Conservation (phyloP, 225 moss, liverwort and hornwort genomes). For the Sphagnum tenellum region DNA sequence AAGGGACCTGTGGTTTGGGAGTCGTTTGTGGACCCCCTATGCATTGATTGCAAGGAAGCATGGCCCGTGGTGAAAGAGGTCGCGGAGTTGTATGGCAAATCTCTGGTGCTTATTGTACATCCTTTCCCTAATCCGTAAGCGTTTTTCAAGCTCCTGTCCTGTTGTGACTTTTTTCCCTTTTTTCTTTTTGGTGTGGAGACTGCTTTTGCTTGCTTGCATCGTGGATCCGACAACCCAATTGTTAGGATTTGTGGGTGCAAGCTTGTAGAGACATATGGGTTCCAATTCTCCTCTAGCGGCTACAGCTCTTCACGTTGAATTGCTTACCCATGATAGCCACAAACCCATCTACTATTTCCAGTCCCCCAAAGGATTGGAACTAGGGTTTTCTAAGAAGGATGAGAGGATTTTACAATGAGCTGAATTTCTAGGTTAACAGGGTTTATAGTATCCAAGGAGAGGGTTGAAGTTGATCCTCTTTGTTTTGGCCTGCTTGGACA, state of each 20-base stretch:
- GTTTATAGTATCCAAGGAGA: too few species aligned
- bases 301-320: not conserved
- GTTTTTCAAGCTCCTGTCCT: not conserved
- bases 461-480: not conserved
- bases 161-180: not conserved
- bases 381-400: too few species aligned
- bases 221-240: not conserved
- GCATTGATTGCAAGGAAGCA: constrained; percentile 60
- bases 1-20: constrained; percentile 60
- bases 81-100: constrained; percentile 33
- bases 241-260: not conserved
- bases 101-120: constrained; percentile 44
- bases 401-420: too few species aligned
- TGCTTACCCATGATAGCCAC: too few species aligned
- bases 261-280: too few species aligned
- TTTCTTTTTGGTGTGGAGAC: too few species aligned
- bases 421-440: too few species aligned
- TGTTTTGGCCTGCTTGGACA: constrained; percentile 11
- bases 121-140: constrained; percentile 70
- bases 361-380: too few species aligned
- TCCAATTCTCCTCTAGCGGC: not conserved
- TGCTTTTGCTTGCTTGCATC: too few species aligned
- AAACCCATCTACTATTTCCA: too few species aligned
- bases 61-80: constrained; percentile 58
- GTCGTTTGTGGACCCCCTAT: constrained; percentile 69